Conservation (phyloP, 768 basidiomycete species). For the Pulveroboletus sp. region DNA sequence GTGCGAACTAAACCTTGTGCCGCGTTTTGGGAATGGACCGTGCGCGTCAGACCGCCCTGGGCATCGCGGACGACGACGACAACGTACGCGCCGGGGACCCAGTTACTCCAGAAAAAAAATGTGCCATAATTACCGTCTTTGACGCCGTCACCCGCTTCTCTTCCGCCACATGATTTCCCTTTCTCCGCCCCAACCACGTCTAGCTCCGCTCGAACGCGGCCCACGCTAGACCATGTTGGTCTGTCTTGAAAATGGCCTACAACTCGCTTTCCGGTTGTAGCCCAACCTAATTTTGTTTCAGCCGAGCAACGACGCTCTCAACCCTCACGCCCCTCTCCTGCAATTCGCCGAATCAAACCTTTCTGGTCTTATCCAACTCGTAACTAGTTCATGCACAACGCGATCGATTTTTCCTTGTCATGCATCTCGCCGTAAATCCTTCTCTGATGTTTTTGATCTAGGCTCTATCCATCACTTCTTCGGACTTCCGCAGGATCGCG, state of each 20-base stretch:
- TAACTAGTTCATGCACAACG: too few relatives aligned
- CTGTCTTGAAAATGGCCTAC: neutral
- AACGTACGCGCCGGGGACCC: constrained; percentile 1
- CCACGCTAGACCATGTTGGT: neutral
- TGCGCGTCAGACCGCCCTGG: constrained; percentile 18
- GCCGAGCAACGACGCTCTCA: neutral
- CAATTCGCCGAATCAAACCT: neutral
- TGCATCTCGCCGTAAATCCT: constrained; percentile 1
- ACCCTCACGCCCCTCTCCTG: too few relatives aligned
- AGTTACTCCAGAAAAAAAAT: constrained; percentile 1
- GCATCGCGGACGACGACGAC: constrained; percentile 23
- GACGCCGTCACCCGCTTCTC: constrained; percentile 12
- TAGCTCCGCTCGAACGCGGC: constrained; percentile 36
- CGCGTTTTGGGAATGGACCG: constrained; percentile 26
- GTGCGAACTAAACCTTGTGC: constrained; percentile 32
- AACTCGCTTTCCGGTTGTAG: neutral
- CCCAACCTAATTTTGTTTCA: neutral
- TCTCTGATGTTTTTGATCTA: neutral
- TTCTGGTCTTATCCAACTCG: too few relatives aligned
- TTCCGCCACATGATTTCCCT: constrained; percentile 23
- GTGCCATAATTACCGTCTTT: constrained; percentile 27
- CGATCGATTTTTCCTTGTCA: constrained; percentile 1
- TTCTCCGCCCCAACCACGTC: constrained; percentile 34
- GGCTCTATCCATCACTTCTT: neutral
- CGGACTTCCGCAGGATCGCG: neutral